phyloP scores from a whole-genome alignment of 1,139 yeast species.

The Geotrichum reessii region DNA sequence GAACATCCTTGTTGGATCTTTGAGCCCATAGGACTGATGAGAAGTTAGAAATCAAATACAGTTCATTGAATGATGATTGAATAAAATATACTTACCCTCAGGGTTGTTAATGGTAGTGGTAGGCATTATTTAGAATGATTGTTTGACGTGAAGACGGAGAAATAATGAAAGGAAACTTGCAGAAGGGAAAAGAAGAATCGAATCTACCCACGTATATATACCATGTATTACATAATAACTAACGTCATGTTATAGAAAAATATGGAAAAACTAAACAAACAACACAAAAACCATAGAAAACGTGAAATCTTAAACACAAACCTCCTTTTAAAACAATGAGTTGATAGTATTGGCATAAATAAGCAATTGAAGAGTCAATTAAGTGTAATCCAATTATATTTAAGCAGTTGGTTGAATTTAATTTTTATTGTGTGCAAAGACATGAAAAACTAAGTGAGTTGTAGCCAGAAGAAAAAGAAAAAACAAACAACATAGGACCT shows the following conservation, averaged over 20 bases:
- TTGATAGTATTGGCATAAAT: too few relatives aligned
- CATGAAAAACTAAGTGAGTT: too few relatives aligned
- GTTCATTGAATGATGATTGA: neutral
- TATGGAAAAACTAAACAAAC: neutral
- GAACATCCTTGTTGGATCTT: slow-evolving; percentile 70
- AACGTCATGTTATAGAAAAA: neutral
- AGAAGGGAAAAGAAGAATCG: neutral
- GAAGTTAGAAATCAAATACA: neutral
- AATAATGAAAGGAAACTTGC: neutral
- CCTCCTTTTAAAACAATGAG: too few relatives aligned
- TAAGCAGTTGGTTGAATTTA: too few relatives aligned
- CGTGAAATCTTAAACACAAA: too few relatives aligned
- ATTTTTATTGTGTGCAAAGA: too few relatives aligned
- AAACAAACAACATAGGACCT: too few relatives aligned
- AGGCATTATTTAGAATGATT: neutral
- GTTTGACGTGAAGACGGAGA: neutral
- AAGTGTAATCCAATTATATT: too few relatives aligned
- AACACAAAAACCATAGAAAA: neutral
- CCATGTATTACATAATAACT: neutral
- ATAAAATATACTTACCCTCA: neutral
- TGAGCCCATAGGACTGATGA: slow-evolving; percentile 84
- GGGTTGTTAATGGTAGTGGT: neutral
- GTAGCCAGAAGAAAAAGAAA: too few relatives aligned
- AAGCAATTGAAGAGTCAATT: too few relatives aligned
- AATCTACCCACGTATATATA: neutral